A percentile compares a stretch with the other conserved stretches of the same genome.
Conservation (phyloP, 176 grass and related monocot species). For the Oryza coarctata region DNA sequence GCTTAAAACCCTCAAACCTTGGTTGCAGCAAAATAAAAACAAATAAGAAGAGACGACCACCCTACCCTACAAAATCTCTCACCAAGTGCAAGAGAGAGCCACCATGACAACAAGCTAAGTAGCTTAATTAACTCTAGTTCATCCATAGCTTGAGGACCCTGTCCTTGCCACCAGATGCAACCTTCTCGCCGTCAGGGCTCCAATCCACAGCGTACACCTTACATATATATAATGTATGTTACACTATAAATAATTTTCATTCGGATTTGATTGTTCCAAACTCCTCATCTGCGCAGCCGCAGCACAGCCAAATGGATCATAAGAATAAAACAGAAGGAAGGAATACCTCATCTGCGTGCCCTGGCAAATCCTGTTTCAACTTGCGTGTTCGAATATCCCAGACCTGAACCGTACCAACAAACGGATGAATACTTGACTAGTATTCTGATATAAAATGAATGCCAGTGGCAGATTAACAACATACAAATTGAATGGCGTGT, state of each 20-base stretch:
- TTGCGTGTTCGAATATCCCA: conserved; percentile 62
- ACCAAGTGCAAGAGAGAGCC: background rate
- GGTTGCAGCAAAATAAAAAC: background rate
- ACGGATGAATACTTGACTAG: background rate
- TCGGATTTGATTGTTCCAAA: background rate
- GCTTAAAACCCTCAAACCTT: background rate
- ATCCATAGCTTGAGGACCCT: conserved; percentile 89
- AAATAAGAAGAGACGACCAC: too few species aligned
- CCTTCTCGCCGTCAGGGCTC: conserved; percentile 69
- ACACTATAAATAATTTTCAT: background rate
- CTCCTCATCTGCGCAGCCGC: background rate
- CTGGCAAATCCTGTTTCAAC: conserved; percentile 57
- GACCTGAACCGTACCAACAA: conserved; percentile 30
- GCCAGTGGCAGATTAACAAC: background rate
- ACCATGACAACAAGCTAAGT: background rate
- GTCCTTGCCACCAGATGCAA: conserved; percentile 89
- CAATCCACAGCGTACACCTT: conserved; percentile 54
- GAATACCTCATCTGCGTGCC: conserved; percentile 46
- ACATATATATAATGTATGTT: background rate
- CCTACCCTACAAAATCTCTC: background rate
- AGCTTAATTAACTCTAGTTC: conserved; percentile 33
- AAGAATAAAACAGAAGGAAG: background rate
- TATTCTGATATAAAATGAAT: background rate
- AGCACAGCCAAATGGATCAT: background rate
- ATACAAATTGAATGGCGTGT: background rate